These are phyloP conservation scores for Penicillium maclennaniae DNA, from an alignment of 495 filamentous ascomycete genomes.

Conservation along the genomic window DNA sequence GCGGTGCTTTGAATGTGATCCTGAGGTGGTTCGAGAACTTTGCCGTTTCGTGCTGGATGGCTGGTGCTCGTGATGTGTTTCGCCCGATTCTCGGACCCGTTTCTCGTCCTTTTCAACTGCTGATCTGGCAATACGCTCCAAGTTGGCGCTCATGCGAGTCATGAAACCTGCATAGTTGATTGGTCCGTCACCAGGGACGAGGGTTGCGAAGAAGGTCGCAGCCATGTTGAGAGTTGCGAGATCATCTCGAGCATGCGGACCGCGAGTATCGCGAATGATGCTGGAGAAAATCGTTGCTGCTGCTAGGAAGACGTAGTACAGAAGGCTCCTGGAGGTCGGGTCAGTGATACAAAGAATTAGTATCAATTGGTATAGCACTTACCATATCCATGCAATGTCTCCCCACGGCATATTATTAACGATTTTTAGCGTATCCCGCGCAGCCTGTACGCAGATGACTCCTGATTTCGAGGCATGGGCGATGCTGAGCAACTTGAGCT, in stretches of 20 bases:
- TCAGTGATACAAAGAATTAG: conserved; percentile 5
- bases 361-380: conserved; percentile 26
- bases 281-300: conserved; percentile 92
- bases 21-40: not conserved
- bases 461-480: conserved; percentile 61
- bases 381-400: conserved; percentile 93
- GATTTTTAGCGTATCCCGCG: conserved; percentile 82
- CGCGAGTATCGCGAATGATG: conserved; percentile 83
- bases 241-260: conserved; percentile 76
- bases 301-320: conserved; percentile 93
- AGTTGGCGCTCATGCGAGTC: conserved; percentile 81
- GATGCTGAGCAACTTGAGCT: conserved; percentile 39
- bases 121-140: conserved; percentile 83
- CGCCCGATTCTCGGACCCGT: conserved; percentile 10
- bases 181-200: conserved; percentile 60
- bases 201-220: conserved; percentile 76
- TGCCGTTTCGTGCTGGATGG: conserved; percentile 12
- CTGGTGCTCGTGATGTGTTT: conserved; percentile 10
- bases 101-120: conserved; percentile 85
- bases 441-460: conserved; percentile 78
- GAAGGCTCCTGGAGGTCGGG: conserved; percentile 62
- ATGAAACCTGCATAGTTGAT: conserved; percentile 82
- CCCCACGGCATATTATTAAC: conserved; percentile 92
- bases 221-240: conserved; percentile 81
- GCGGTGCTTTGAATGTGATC: conserved; percentile 9